Percentiles rank a stretch among this genome's conserved stretches.
phyloP scores from a whole-genome alignment of 257 asterid species.

The Coffea eugenioides region DNA sequence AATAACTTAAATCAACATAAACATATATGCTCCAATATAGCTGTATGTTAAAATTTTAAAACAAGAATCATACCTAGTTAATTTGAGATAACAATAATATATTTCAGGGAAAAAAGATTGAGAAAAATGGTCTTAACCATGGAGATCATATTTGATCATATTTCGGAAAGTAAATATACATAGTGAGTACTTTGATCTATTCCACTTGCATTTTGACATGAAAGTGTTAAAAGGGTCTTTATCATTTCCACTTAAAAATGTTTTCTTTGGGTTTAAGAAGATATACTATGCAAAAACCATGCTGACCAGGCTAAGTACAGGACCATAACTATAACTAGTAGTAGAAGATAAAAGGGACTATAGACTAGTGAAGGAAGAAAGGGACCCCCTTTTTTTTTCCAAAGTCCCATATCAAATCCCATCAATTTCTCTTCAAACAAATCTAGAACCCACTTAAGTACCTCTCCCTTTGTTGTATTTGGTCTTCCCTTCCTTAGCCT shows the following conservation, averaged over 20 bases:
- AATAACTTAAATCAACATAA: neutral
- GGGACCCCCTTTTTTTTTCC: conserved; percentile 3
- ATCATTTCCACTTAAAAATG: neutral
- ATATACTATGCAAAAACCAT: neutral
- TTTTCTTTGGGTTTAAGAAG: neutral
- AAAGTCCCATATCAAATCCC: conserved; percentile 46
- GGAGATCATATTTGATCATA: neutral
- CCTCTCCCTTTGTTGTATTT: conserved; percentile 23
- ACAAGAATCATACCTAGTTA: neutral
- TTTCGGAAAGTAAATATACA: neutral
- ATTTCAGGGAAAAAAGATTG: neutral
- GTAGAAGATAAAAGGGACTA: conserved; percentile 15
- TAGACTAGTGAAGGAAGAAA: conserved; percentile 11
- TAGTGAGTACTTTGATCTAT: neutral
- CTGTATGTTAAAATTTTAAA: neutral
- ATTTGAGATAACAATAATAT: neutral
- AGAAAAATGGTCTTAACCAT: neutral
- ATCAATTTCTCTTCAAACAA: conserved; percentile 39
- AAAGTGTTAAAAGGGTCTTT: neutral
- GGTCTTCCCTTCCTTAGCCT: conserved; percentile 53
- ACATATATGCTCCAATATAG: too few relatives aligned
- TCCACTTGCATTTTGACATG: neutral
- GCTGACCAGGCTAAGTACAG: neutral
- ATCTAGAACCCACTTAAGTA: conserved; percentile 19
- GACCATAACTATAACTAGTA: conserved; percentile 5